A percentile compares a stretch with the other conserved stretches of the same genome.
Conservation (phyloP, 768 basidiomycete species). For the Cystofilobasidium bisporidii region DNA sequence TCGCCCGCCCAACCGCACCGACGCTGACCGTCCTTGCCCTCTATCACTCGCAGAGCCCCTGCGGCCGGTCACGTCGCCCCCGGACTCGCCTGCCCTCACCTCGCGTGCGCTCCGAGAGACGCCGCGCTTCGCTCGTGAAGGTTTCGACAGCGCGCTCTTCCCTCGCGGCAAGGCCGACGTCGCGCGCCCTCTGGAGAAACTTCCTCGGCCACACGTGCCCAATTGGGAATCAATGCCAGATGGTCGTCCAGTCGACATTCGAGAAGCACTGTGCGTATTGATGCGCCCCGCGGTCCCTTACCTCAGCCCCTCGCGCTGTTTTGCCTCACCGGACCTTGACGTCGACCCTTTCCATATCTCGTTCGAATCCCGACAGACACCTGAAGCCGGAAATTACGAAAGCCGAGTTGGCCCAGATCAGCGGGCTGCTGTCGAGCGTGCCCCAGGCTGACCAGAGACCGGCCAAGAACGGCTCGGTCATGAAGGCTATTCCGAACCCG, state of each 20-base stretch:
- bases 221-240: too few species aligned
- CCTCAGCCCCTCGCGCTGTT: too few species aligned
- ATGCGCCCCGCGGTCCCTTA: too few species aligned
- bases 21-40: background rate
- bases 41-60: background rate
- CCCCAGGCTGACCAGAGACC: background rate
- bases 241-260: too few species aligned
- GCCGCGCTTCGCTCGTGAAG: background rate
- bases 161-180: background rate
- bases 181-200: background rate
- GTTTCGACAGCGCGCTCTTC: background rate
- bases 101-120: background rate
- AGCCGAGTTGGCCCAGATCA: background rate
- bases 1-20: too few species aligned
- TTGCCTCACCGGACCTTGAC: too few species aligned
- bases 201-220: background rate
- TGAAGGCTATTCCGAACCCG: background rate
- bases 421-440: background rate
- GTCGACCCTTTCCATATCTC: too few species aligned
- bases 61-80: background rate
- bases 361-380: background rate
- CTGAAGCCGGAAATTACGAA: background rate
- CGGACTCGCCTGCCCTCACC: background rate
- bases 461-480: background rate
- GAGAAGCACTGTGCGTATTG: too few species aligned